Base-by-base conservation (phyloP, 208 protist genomes). In the Tritrichomonas foetus region DNA sequence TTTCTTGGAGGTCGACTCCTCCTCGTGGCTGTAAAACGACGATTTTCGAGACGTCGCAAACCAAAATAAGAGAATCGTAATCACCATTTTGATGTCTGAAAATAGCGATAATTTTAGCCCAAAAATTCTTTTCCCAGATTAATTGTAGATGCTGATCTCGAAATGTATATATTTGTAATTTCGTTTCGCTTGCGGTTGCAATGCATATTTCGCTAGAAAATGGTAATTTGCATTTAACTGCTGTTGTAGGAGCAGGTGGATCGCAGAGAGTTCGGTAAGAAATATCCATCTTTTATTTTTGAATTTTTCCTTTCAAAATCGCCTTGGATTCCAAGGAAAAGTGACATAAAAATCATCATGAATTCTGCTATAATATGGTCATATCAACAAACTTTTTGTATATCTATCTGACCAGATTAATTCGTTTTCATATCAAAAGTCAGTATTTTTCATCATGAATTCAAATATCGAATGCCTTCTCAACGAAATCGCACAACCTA, bases 81-180 rank as follows among this genome's bases (percentile, higher is more conserved):
- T 89, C 47, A 33, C 47, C 47, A 9, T 27, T n/a, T 16, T 57
- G 33, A 39, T 89, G 78, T 8, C 47, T n/a, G 47, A 53, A 53
- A 57, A 89, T 36, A 39, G 41, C 41, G 30, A 89, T 44, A 57
- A 89, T 89, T 39, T 89, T 49, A 11, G 41, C 78, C 78, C 78
- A 89, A 89, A 57, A 89, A 16, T 89, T 89, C 78, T 89, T 89
- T 50, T 89, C 78, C 78, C 78, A 89, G 2, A 89, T 49, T 89
- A 89, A 89, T 41, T 16, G 25, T 41, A 89, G 41, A 20, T 57
- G 27, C 33, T 89, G 9, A 47, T 89, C 78, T 5, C 44, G 20
- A 44, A 47, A 53, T 33, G 78, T 53, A 50, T 89, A 89, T 14
- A 89, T 49, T 89, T 89, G 78, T 27, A 89, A 47, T 49, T 89